Evolutionary conservation across 805 yeast genomes (phyloP).

Genomic region (Torulaspora indica): DNA sequence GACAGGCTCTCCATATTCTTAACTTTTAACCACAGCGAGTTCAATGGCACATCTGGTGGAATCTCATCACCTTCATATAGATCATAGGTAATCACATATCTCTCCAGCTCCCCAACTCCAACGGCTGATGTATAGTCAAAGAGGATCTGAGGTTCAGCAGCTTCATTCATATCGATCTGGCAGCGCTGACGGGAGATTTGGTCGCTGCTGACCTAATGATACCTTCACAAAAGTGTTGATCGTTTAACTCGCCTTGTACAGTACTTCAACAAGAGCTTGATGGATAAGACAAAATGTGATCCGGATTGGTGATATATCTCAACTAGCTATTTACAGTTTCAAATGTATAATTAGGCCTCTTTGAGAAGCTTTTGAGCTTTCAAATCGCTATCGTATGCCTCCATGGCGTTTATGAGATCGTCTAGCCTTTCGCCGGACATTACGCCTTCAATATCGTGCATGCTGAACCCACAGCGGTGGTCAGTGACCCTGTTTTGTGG

Average conservation of each 20-base stretch:
- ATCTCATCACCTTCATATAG: constrained; percentile 36
- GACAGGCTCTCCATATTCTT: constrained; percentile 50
- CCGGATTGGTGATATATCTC: background rate
- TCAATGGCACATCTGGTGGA: constrained; percentile 27
- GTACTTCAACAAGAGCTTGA: background rate
- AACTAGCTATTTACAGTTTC: background rate
- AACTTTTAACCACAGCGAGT: constrained; percentile 50
- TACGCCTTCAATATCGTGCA: constrained; percentile 69
- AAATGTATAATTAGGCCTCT: background rate
- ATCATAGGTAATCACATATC: constrained; percentile 50
- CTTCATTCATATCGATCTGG: constrained; percentile 1
- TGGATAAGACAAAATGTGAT: background rate
- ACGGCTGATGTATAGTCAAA: constrained; percentile 43
- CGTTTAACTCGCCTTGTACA: constrained; percentile 3
- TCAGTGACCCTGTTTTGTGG: constrained; percentile 93
- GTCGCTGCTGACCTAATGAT: background rate
- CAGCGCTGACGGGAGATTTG: background rate
- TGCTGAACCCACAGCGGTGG: constrained; percentile 77
- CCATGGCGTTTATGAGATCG: constrained; percentile 51
- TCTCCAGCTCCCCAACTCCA: constrained; percentile 55
- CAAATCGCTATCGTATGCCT: constrained; percentile 42
- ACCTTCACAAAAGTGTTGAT: background rate
- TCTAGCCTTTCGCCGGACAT: constrained; percentile 58
- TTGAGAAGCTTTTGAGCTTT: constrained; percentile 40
- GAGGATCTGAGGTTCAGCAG: constrained; percentile 18